Conservation (phyloP, 371 early-diverging fungal genomes). For the Mortierella sp. region DNA sequence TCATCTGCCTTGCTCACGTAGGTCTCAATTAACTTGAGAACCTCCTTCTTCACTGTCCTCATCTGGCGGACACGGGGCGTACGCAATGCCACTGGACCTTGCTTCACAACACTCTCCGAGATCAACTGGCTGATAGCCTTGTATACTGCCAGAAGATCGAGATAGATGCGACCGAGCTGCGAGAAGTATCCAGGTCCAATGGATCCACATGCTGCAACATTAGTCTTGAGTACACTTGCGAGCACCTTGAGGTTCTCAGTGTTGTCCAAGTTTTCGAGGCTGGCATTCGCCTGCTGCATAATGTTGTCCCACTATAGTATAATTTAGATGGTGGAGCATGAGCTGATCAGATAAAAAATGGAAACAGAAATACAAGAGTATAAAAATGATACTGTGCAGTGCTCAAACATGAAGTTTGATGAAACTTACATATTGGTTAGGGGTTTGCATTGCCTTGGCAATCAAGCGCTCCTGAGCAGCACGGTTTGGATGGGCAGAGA, state of each 20-base stretch:
- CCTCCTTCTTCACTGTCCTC: slow-evolving; percentile 95
- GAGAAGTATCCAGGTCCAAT: slow-evolving; percentile 87
- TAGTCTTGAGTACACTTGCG: slow-evolving; percentile 93
- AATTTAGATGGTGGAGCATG: background rate
- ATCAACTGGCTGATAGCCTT: slow-evolving; percentile 86
- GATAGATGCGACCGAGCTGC: slow-evolving; percentile 89
- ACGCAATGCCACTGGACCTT: slow-evolving; percentile 87
- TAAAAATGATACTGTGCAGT: background rate
- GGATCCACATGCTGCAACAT: slow-evolving; percentile 90
- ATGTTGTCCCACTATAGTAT: slow-evolving; percentile 80
- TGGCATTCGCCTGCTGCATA: slow-evolving; percentile 77
- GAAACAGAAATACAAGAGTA: slow-evolving; percentile 5
- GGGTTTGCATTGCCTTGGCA: slow-evolving; percentile 84
- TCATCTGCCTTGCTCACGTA: slow-evolving; percentile 90
- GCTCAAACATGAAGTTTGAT: background rate
- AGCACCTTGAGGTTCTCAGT: slow-evolving; percentile 87
- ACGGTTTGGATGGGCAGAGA: slow-evolving; percentile 85
- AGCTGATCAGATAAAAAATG: background rate
- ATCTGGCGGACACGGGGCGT: slow-evolving; percentile 93
- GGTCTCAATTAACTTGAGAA: slow-evolving; percentile 86
- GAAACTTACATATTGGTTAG: slow-evolving; percentile 81
- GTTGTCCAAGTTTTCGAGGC: slow-evolving; percentile 79
- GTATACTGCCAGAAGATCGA: slow-evolving; percentile 92
- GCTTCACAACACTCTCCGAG: slow-evolving; percentile 78
- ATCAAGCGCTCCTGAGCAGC: slow-evolving; percentile 83